Evolutionary conservation across 805 yeast genomes (phyloP), one percentile per base, ranked within the genome.

Genomic region (Huiozyma sinensis): DNA sequence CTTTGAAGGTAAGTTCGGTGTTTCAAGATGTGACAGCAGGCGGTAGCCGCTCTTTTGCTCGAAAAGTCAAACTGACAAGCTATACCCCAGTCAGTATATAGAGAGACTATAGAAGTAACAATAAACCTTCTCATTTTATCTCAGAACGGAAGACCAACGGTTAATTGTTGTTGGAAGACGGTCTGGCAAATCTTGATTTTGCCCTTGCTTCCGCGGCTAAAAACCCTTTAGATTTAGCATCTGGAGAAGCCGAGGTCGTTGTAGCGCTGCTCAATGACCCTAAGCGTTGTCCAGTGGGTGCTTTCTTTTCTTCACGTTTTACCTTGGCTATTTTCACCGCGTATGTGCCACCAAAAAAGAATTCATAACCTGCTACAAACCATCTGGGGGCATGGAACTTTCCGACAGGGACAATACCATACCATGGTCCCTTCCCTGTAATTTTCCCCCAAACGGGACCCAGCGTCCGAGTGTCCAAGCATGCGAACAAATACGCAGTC

Each of bases 401-500:
- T 10, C 62, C 62, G 33, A 43, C 47, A 30, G 61, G 60, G 11
- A 44, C 44, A 28, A 50, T 43, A 12, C 60, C 60, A 38, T 54
- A 52, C 33, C 33, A 39, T 4, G 50, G 38, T 5, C 32, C 41
- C n/a, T 53, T 50, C 2, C 45, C 40, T 7, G 44, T 42, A 6
- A 53, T 50, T 13, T 63, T 52, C 39, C 65, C 70, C 70, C 53
- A 61, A 56, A 72, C 49, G 5, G 77, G 76, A 0, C 77, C 77
- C 38, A 61, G 56, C 2, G 84, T 73, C 36, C 68, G 63, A 0
- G 84, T 77, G 52, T 79, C 83, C 38, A 78, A 56, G 55, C 86
- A 81, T 48, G 72, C 75, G 61, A 77, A 79, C 5, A 77, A 46
- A 54, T 81, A 81, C 0, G 77, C 83, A 4, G 76, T 75, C 13